Base-by-base conservation (phyloP, 768 basidiomycete species). In the Suillus placidus region DNA sequence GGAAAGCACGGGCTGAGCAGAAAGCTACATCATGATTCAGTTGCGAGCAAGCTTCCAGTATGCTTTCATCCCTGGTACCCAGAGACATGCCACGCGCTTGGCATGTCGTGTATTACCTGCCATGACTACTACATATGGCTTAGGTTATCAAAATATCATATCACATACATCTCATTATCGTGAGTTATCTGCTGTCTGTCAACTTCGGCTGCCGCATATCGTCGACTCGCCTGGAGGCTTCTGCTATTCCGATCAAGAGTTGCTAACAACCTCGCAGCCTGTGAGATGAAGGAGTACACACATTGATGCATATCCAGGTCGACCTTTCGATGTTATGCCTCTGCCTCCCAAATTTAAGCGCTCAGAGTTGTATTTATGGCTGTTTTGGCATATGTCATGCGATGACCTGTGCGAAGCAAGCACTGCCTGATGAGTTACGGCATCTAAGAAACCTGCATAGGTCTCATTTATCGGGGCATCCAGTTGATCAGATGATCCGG, bases 301-400 rank as follows among this genome's bases (percentile, higher is more conserved):
- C 75, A 91, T 92, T 61, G 91, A 91, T 63, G 89, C 90, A 74
- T 94, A 91, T 74, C 94, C 93, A 1, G 90, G 90, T 58, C 89
- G 82, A 3, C 92, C 92, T 76, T 94, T 93, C 3, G 92, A 92
- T 93, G 72, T 94, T 94, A 70, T 93, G 91, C 70, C 34, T 38
- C 13, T 20, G 20, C 54, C n/a, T n/a, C n/a, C n/a, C 54, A n/a
- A 32, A 54, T 54, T 34, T 32, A 20, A 32, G 40, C 14, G 14
- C 43, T 45, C 6, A 13, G 54, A 57, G 23, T 40, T 58, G 38
- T 58, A 7, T 40, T 60, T 30, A 32, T 42, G 40, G 12, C 6
- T 60, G 18, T 60, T 60, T 58, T 60, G 40, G 30, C 18, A 30
- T 58, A 40, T 58, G 37, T 32, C 20, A 40, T 40, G 35, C 13